These are phyloP conservation scores for Liriodendron chinense DNA, from an alignment of 164 flowering plant species.

Conservation along the genomic window DNA sequence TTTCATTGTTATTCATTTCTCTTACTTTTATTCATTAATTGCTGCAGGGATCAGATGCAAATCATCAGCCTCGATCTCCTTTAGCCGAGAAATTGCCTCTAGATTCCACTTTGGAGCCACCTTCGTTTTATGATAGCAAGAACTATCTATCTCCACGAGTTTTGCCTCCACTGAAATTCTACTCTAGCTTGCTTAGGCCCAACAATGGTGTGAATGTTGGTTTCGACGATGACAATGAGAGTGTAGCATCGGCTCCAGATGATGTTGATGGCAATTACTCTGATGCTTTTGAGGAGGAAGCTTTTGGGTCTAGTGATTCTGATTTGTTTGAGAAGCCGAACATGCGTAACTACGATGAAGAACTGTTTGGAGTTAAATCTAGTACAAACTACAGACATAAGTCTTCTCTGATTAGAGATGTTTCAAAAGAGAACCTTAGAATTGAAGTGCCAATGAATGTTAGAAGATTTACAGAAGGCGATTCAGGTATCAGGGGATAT, in stretches of 20 bases:
- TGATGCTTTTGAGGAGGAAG: slow-evolving; percentile 40
- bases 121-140: slow-evolving; percentile 23
- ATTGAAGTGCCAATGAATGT: slow-evolving; percentile 44
- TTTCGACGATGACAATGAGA: slow-evolving; percentile 38
- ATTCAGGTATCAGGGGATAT: slow-evolving; percentile 20
- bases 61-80: slow-evolving; percentile 39
- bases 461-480: slow-evolving; percentile 36
- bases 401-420: slow-evolving; percentile 41
- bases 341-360: slow-evolving; percentile 24
- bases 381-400: slow-evolving; percentile 7
- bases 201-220: slow-evolving; percentile 25
- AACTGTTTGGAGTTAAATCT: slow-evolving; percentile 19
- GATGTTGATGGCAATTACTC: slow-evolving; percentile 32
- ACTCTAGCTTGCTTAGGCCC: slow-evolving; percentile 48
- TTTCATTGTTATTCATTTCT: not conserved
- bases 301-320: slow-evolving; percentile 22
- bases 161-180: slow-evolving; percentile 68
- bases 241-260: slow-evolving; percentile 57
- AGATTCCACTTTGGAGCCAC: slow-evolving; percentile 37
- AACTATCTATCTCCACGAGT: slow-evolving; percentile 30
- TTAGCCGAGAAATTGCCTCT: slow-evolving; percentile 33
- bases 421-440: slow-evolving; percentile 40
- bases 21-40: slow-evolving; percentile 1
- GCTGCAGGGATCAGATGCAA: slow-evolving; percentile 46
- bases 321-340: slow-evolving; percentile 27